Evolutionary conservation across 805 yeast species (phyloP).

Genomic region (Saturnispora bothae): DNA sequence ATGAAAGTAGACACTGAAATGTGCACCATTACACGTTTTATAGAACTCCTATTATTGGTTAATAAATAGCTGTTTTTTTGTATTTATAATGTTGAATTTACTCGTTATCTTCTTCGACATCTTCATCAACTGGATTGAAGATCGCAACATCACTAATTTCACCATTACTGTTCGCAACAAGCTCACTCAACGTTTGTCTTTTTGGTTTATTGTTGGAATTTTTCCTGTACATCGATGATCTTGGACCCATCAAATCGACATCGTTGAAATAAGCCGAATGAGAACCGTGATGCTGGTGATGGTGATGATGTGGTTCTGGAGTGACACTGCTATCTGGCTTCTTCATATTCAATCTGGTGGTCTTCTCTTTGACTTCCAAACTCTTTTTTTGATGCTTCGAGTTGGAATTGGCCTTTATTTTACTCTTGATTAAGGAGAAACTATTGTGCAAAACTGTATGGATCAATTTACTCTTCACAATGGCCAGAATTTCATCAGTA

Average conservation of each 20-base stretch:
- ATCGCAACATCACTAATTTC: constrained; percentile 6
- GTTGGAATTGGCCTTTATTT: constrained; percentile 29
- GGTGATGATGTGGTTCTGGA: not conserved
- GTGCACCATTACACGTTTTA: too few relatives aligned
- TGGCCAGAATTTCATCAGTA: constrained; percentile 52
- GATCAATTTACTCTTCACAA: constrained; percentile 50
- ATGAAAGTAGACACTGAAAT: too few relatives aligned
- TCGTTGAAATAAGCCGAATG: constrained; percentile 5
- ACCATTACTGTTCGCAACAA: constrained; percentile 1
- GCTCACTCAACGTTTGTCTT: not conserved
- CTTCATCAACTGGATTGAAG: constrained; percentile 6
- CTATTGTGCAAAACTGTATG: constrained; percentile 51
- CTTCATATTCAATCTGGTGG: not conserved
- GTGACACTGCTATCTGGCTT: not conserved
- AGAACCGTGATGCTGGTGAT: not conserved
- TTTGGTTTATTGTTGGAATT: not conserved
- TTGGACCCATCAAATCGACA: constrained; percentile 17
- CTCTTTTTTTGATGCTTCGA: constrained; percentile 5
- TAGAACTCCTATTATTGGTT: too few relatives aligned
- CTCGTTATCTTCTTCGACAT: constrained; percentile 2
- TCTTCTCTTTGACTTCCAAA: not conserved
- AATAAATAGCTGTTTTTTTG: not conserved
- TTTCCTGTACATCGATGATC: not conserved
- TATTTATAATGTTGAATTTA: too few relatives aligned
- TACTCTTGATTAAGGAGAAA: constrained; percentile 71